phyloP scores from a whole-genome alignment of 2,329 filamentous ascomycete genomes.

The Kalmusia sp. region DNA sequence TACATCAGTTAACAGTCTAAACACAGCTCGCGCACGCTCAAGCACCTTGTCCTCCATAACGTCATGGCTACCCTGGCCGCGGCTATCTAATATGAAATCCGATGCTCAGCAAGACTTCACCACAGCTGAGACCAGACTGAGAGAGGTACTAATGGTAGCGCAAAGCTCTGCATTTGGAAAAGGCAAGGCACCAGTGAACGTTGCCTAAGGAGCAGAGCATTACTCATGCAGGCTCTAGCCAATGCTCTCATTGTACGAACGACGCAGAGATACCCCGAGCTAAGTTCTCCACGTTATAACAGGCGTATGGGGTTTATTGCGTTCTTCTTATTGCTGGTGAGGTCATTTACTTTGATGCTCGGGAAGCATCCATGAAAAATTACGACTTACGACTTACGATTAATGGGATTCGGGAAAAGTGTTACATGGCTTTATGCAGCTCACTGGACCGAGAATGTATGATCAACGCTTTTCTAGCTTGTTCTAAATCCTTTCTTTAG shows the following conservation, averaged over 20 bases:
- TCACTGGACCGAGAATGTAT: no score
- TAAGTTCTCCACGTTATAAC: background rate
- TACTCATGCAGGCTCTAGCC: background rate
- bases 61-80: conserved; percentile 47
- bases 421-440: no score
- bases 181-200: conserved; percentile 33
- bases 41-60: conserved; percentile 39
- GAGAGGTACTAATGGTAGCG: conserved; percentile 39
- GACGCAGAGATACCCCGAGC: conserved; percentile 1
- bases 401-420: no score
- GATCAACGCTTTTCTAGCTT: no score
- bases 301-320: background rate
- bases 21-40: conserved; percentile 29
- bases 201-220: conserved; percentile 19
- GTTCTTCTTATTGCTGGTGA: no score
- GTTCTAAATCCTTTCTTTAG: no score
- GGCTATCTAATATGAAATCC: conserved; percentile 22
- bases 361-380: no score
- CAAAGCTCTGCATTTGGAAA: conserved; percentile 28
- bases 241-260: background rate
- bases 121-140: conserved; percentile 38
- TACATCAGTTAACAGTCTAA: conserved; percentile 29
- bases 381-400: conserved; percentile 1
- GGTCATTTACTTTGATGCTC: no score
- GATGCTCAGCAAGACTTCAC: conserved; percentile 31